phyloP scores from a whole-genome alignment of 371 early-diverging fungal genomes.

The Syncephalis plumigaleata region DNA sequence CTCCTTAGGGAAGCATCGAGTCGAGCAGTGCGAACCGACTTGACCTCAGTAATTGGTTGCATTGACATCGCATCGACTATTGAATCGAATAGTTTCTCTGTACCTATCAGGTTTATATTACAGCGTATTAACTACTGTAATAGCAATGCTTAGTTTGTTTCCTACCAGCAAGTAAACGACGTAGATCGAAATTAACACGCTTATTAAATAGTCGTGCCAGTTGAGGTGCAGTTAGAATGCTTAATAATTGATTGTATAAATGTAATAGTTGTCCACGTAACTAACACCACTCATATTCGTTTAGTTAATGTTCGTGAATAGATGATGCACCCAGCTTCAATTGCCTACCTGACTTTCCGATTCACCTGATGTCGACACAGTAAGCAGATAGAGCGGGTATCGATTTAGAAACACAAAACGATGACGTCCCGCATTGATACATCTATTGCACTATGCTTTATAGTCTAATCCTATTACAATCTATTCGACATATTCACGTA shows the following conservation, averaged over 20 bases:
- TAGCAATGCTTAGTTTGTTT: background rate
- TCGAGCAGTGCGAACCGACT: constrained; percentile 57
- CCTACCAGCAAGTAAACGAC: constrained; percentile 49
- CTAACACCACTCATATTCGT: too few species aligned
- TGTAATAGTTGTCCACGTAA: constrained; percentile 64
- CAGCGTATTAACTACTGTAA: background rate
- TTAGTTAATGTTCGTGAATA: too few species aligned
- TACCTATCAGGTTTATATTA: constrained; percentile 25
- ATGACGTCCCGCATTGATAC: constrained; percentile 57
- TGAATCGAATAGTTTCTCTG: constrained; percentile 73
- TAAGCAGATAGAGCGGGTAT: constrained; percentile 72
- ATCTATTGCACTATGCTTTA: constrained; percentile 15
- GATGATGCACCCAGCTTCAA: too few species aligned
- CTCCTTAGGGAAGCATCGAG: constrained; percentile 45
- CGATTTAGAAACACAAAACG: constrained; percentile 66
- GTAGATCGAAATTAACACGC: constrained; percentile 74
- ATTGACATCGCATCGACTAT: constrained; percentile 48
- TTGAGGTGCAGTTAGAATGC: constrained; percentile 66
- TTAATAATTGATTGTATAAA: constrained; percentile 72
- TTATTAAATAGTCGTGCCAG: constrained; percentile 73
- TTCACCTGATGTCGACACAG: constrained; percentile 65
- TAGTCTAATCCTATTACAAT: background rate
- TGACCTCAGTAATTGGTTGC: constrained; percentile 56
- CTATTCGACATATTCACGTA: constrained; percentile 10
- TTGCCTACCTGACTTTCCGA: constrained; percentile 47